phyloP scores from a whole-genome alignment of 2,329 filamentous ascomycete genomes.

The Ophiostoma ulmi region DNA sequence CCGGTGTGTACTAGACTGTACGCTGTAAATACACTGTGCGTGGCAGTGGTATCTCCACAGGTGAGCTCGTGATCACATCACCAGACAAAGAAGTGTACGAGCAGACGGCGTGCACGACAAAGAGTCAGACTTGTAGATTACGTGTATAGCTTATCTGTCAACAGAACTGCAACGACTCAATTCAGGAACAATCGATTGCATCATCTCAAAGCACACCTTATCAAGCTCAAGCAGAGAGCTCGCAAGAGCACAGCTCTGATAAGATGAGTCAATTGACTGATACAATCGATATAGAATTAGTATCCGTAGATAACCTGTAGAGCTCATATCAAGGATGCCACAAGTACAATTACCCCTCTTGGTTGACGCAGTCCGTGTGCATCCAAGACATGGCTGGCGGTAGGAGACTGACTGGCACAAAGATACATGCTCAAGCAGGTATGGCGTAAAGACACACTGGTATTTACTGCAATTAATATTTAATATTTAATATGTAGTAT shows the following conservation, averaged over 20 bases:
- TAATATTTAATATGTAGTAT: no score
- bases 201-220: neutral
- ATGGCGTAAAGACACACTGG: neutral
- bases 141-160: neutral
- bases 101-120: neutral
- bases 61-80: slow-evolving; percentile 1
- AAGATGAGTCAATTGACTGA: neutral
- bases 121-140: neutral
- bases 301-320: neutral
- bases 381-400: neutral
- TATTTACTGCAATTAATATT: neutral
- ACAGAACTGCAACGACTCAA: neutral
- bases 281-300: neutral
- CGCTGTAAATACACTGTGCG: neutral
- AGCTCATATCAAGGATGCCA: neutral
- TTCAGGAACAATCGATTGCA: neutral
- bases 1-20: neutral
- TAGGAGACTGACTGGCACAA: neutral
- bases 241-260: neutral
- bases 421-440: neutral
- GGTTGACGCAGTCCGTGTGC: neutral
- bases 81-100: neutral
- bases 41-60: slow-evolving; percentile 1
- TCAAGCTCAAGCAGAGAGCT: neutral
- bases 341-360: neutral